phyloP scores from a whole-genome alignment of 2,329 filamentous ascomycete species.

The Thermochaetoides dissita region DNA sequence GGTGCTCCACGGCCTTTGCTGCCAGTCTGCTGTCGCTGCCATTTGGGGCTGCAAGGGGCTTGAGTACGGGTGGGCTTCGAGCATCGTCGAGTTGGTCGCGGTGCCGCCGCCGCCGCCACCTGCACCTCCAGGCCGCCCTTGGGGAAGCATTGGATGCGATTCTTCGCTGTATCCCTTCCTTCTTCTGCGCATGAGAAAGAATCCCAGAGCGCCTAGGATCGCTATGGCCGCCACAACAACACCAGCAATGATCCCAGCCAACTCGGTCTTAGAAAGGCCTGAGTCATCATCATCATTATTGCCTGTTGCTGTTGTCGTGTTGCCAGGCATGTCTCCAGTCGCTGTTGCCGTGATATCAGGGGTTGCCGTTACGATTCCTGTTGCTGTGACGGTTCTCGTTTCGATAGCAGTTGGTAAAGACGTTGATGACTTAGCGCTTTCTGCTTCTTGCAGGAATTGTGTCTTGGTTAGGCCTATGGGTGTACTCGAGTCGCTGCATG shows the following conservation, averaged over 20 bases:
- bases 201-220: constrained; percentile 3
- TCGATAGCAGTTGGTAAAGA: constrained; percentile 8
- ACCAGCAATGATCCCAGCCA: constrained; percentile 19
- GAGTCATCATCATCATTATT: background rate
- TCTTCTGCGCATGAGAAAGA: constrained; percentile 16
- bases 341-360: too few relatives aligned
- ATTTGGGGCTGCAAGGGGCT: background rate
- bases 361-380: constrained; percentile 1
- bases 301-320: background rate
- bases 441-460: constrained; percentile 26
- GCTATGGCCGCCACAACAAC: constrained; percentile 6
- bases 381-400: constrained; percentile 8
- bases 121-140: background rate
- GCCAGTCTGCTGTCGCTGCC: background rate
- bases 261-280: constrained; percentile 12
- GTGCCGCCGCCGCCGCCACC: too few relatives aligned
- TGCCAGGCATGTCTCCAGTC: too few relatives aligned
- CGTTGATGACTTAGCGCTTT: constrained; percentile 1
- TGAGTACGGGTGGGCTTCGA: constrained; percentile 4
- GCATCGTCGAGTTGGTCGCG: constrained; percentile 5
- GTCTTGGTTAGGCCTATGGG: constrained; percentile 27
- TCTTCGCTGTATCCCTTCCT: constrained; percentile 15
- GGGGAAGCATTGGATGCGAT: constrained; percentile 19
- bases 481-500: constrained; percentile 31
- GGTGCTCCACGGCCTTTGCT: too few relatives aligned